Evolutionary conservation across 495 filamentous ascomycete species (phyloP).

Genomic region (Usnea hakonensis): DNA sequence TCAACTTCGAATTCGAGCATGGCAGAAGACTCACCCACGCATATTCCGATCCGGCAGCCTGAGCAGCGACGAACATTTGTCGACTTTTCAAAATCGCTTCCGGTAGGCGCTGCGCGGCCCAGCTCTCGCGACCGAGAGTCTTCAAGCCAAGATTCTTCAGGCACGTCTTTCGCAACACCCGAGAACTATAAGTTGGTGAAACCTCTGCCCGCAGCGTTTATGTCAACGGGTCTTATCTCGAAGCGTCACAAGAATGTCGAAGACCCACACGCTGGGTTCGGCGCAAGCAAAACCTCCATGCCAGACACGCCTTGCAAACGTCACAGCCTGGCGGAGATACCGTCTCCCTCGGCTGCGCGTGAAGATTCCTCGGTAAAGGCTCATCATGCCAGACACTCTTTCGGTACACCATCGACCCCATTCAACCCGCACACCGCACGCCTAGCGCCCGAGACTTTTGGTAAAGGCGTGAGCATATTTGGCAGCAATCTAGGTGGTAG

Average conservation of each 20-base stretch:
- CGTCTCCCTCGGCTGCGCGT: conserved; percentile 47
- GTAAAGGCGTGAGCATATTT: conserved; percentile 60
- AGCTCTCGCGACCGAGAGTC: conserved; percentile 25
- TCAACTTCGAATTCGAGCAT: conserved; percentile 76
- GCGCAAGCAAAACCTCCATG: conserved; percentile 49
- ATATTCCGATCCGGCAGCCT: conserved; percentile 49
- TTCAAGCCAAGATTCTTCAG: conserved; percentile 39
- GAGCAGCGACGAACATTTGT: conserved; percentile 46
- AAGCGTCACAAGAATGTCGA: conserved; percentile 64
- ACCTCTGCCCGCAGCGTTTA: conserved; percentile 78
- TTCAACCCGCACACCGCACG: conserved; percentile 45
- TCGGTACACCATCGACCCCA: conserved; percentile 55
- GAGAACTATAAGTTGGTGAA: conserved; percentile 75
- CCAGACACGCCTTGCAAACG: conserved; percentile 97
- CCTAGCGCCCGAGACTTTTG: conserved; percentile 51
- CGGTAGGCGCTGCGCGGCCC: conserved; percentile 55
- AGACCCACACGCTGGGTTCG: conserved; percentile 36
- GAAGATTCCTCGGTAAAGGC: conserved; percentile 49
- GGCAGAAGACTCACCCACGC: conserved; percentile 65
- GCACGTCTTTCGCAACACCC: conserved; percentile 67
- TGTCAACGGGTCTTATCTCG: conserved; percentile 88
- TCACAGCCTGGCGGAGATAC: conserved; percentile 54
- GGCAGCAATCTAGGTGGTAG: conserved; percentile 47
- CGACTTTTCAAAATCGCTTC: conserved; percentile 76
- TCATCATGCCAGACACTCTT: conserved; percentile 52